Percentiles rank a stretch among this genome's conserved stretches.
These are phyloP conservation scores for Ascochyta lentis DNA, from an alignment of 2,329 filamentous ascomycete species.

Conservation along the genomic window DNA sequence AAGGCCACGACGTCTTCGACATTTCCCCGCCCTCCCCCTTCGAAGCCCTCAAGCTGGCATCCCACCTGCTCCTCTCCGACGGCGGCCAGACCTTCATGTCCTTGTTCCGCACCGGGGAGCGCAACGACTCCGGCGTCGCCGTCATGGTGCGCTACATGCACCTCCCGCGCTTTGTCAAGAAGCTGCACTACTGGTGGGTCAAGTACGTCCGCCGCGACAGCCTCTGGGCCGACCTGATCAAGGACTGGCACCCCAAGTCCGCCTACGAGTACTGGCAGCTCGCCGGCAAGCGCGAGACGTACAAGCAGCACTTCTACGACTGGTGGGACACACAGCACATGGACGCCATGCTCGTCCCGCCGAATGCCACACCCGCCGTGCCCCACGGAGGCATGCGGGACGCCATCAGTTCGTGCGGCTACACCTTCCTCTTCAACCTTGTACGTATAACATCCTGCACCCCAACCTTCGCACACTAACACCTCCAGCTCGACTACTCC, in stretches of 20 bases:
- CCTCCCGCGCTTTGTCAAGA: slow-evolving; percentile 76
- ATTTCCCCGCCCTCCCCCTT: slow-evolving; percentile 72
- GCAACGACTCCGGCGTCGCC: slow-evolving; percentile 74
- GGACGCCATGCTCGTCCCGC: slow-evolving; percentile 83
- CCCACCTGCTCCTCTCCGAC: slow-evolving; percentile 82
- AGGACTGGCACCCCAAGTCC: slow-evolving; percentile 74
- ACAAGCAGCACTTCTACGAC: slow-evolving; percentile 78
- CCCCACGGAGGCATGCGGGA: slow-evolving; percentile 87
- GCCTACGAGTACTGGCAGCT: slow-evolving; percentile 84
- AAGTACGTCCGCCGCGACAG: slow-evolving; percentile 78
- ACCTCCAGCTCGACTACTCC: slow-evolving; percentile 77
- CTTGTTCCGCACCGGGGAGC: slow-evolving; percentile 76
- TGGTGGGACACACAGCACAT: slow-evolving; percentile 76
- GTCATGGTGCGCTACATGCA: slow-evolving; percentile 78
- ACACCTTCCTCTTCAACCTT: slow-evolving; percentile 92
- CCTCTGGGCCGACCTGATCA: slow-evolving; percentile 79
- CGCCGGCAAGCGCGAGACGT: slow-evolving; percentile 76
- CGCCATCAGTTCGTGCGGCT: slow-evolving; percentile 84
- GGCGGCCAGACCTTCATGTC: slow-evolving; percentile 81
- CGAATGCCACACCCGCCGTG: slow-evolving; percentile 87
- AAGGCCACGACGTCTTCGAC: slow-evolving; percentile 77
- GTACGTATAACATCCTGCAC: slow-evolving; percentile 55
- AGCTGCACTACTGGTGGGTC: slow-evolving; percentile 89
- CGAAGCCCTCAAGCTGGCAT: slow-evolving; percentile 76
- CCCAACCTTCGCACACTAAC: slow-evolving; percentile 11